phyloP scores from a whole-genome alignment of 2,329 filamentous ascomycete species.

The Talaromyces islandicus region DNA sequence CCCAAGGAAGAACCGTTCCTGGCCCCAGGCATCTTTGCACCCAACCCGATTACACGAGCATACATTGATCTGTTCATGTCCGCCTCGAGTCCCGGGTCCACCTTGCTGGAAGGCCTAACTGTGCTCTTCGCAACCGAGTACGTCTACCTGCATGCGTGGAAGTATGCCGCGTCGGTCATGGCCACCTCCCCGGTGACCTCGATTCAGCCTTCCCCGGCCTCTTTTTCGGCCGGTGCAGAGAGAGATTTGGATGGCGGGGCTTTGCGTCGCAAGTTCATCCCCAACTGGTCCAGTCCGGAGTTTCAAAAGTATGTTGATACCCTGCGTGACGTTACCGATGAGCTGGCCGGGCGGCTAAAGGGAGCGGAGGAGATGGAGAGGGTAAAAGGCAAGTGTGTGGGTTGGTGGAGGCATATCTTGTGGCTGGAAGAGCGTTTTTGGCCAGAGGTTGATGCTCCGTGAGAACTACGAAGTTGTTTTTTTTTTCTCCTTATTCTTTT shows the following conservation, averaged over 20 bases:
- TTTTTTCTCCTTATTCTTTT: too few species aligned
- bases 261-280: constrained; percentile 58
- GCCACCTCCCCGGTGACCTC: constrained; percentile 16
- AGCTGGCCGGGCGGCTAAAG: constrained; percentile 41
- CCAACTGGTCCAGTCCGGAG: constrained; percentile 60
- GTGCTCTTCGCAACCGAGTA: constrained; percentile 74
- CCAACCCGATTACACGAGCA: constrained; percentile 45
- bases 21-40: constrained; percentile 18
- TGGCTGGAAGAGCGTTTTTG: constrained; percentile 56
- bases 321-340: constrained; percentile 52
- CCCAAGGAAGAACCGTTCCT: constrained; percentile 5
- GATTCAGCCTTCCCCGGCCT: constrained; percentile 13
- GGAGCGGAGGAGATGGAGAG: constrained; percentile 30
- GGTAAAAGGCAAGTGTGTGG: constrained; percentile 38
- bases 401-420: constrained; percentile 46
- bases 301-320: constrained; percentile 56
- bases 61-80: constrained; percentile 56
- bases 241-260: constrained; percentile 60
- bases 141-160: constrained; percentile 57
- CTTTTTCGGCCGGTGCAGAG: constrained; percentile 7
- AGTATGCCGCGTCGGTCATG: constrained; percentile 31
- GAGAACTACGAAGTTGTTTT: not conserved
- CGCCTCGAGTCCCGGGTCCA: constrained; percentile 45
- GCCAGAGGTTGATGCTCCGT: constrained; percentile 35
- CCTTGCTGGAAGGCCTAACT: constrained; percentile 61